Evolutionary conservation across 495 filamentous ascomycete species (phyloP), one percentile per base, ranked within the genome.

Genomic region (Talaromyces thailandensis): DNA sequence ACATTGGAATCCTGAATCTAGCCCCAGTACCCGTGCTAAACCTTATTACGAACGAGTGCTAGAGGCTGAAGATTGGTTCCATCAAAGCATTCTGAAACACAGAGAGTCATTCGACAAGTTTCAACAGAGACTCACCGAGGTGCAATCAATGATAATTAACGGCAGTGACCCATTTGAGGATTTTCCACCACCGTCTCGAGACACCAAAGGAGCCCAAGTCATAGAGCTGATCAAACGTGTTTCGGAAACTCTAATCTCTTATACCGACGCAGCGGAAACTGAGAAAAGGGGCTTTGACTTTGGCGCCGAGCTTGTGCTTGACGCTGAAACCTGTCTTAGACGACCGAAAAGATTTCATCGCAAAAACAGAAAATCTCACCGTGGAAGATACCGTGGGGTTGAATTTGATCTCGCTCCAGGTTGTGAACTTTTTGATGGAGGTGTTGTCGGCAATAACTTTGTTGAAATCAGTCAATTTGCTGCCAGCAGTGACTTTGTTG

Each of bases 1-100:
- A 8, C 21, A n/a, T 18, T 61, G 43, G 59, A 31, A 45, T 52
- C 18, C 45, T 6, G 40, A 16, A 9, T 8, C 26, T 31, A 23
- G 14, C 16, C 24, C 24, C 37, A 24, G 14, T 14, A 43, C 45
- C 12, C 21, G 29, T 52, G 43, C 45, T 37, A 23, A 11, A 51
- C 8, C 12, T 3, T 61, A 61, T 52, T 61, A 61, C 28, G 57
- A 58, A 11, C 67, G 66, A 61, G 31, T 65, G 18, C 58, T 65
- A 31, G 67, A 68, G 21, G 59, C 69, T 14, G 58, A 70, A 6
- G 23, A 48, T 25, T 74, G 72, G 72, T 74, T 74, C 32, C 68
- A 67, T 37, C 62, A 28, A 21, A 70, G 69, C 55, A 23, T 37
- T 25, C 64, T 64, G 18, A 61, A 65, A n/a, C 56, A 28, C 24